A percentile compares a stretch with the other conserved stretches of the same genome.
Evolutionary conservation across 352 stramenopile species (phyloP).

Genomic region (Peronosclerospora sorghi): DNA sequence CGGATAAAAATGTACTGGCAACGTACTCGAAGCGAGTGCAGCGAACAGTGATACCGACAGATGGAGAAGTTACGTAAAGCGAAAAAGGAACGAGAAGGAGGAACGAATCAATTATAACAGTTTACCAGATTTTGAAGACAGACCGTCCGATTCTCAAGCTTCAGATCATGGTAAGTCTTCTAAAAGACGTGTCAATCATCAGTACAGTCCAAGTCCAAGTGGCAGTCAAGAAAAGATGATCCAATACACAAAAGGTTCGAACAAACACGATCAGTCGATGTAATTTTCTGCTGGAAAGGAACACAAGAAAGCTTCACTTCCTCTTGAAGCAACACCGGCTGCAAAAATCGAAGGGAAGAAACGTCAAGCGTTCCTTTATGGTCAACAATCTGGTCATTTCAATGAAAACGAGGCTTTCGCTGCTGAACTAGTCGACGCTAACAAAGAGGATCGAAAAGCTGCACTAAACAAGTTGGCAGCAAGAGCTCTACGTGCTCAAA

Average conservation of each 20-base stretch:
- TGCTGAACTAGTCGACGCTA: slow-evolving; percentile 1
- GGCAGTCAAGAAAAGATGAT: no score
- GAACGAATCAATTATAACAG: slow-evolving; percentile 75
- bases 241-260: no score
- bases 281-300: no score
- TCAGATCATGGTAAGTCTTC: no score
- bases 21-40: slow-evolving; percentile 58
- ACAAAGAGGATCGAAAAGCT: slow-evolving; percentile 20
- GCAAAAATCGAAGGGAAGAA: slow-evolving; percentile 36
- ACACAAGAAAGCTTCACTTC: no score
- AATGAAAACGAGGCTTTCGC: no score
- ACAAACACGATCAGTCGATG: no score
- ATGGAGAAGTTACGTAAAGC: no score
- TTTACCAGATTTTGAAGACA: slow-evolving; percentile 55
- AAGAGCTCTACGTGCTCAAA: slow-evolving; percentile 64
- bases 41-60: slow-evolving; percentile 37
- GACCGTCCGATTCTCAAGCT: no score
- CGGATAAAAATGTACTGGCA: slow-evolving; percentile 46
- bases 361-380: slow-evolving; percentile 57
- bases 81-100: no score
- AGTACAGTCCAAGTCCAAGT: no score
- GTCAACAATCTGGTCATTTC: neutral
- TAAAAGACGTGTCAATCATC: no score
- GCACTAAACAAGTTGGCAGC: slow-evolving; percentile 78
- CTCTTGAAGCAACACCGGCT: slow-evolving; percentile 13